phyloP scores from a whole-genome alignment of 164 flowering plant species.

The Stephania japonica region DNA sequence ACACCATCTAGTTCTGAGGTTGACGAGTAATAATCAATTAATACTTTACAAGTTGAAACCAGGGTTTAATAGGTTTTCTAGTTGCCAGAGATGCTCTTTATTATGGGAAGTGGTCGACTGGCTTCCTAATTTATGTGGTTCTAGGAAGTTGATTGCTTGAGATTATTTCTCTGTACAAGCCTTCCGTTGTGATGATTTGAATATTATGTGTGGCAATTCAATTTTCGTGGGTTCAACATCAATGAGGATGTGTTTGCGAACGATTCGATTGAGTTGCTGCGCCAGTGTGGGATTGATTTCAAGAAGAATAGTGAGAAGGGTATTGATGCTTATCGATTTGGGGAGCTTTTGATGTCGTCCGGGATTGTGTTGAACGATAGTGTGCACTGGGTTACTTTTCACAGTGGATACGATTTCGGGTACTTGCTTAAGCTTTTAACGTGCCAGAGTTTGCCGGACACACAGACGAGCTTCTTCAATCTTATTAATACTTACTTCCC shows the following conservation, averaged over 20 bases:
- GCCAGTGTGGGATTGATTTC: constrained; percentile 35
- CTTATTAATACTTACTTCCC: constrained; percentile 46
- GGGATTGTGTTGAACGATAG: constrained; percentile 30
- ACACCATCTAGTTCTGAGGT: too few species aligned
- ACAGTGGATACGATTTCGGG: constrained; percentile 38
- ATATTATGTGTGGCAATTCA: constrained; percentile 42
- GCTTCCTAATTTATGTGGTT: too few species aligned
- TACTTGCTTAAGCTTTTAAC: constrained; percentile 49
- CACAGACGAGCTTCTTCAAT: constrained; percentile 31
- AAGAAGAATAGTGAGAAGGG: constrained; percentile 25
- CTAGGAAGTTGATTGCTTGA: too few species aligned
- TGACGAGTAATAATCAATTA: too few species aligned
- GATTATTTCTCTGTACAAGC: too few species aligned
- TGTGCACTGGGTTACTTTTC: constrained; percentile 38
- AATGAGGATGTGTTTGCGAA: constrained; percentile 32
- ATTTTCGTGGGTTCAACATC: constrained; percentile 40
- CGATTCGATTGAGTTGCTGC: constrained; percentile 39
- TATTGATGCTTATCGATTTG: constrained; percentile 20
- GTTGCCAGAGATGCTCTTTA: too few species aligned
- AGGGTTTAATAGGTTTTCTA: too few species aligned
- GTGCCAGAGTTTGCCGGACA: constrained; percentile 39
- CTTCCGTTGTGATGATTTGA: too few species aligned
- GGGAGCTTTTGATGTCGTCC: constrained; percentile 27
- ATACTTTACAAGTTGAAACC: too few species aligned
- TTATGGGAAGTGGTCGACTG: too few species aligned